phyloP scores from a whole-genome alignment of 83 land plant species.

The Picea abies region DNA sequence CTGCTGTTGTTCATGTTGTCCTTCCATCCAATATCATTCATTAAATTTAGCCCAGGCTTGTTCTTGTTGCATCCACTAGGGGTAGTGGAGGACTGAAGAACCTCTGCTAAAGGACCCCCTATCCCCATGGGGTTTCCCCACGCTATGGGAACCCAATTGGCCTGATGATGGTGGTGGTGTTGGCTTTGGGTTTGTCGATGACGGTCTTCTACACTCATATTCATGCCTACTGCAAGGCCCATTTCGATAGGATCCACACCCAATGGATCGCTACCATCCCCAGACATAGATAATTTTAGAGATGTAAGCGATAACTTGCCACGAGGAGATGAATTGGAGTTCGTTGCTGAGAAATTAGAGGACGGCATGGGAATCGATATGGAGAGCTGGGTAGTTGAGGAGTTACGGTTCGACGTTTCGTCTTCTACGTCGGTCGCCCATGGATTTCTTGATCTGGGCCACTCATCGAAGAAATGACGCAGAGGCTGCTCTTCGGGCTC shows the following conservation, averaged over 20 bases:
- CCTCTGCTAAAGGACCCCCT: conserved; percentile 9
- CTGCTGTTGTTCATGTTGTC: not conserved
- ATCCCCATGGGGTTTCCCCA: conserved; percentile 14
- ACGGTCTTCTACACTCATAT: not conserved
- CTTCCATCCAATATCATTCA: not conserved
- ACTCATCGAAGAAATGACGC: conserved; percentile 70
- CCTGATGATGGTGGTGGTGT: not conserved
- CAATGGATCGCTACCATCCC: not conserved
- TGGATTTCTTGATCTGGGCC: conserved; percentile 59
- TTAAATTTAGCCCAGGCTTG: conserved; percentile 8
- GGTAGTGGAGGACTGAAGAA: conserved; percentile 10
- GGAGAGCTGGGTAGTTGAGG: conserved; percentile 66
- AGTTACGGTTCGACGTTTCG: conserved; percentile 35
- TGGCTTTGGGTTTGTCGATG: no score
- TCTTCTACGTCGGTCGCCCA: conserved; percentile 52
- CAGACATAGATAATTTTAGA: conserved; percentile 4
- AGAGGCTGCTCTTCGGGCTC: conserved; percentile 36
- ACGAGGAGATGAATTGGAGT: conserved; percentile 37
- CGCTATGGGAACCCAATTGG: not conserved
- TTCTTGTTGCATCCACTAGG: conserved; percentile 1
- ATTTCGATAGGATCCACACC: not conserved
- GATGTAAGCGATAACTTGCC: conserved; percentile 13
- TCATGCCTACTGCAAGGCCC: conserved; percentile 11
- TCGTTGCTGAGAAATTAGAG: conserved; percentile 46
- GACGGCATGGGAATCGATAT: conserved; percentile 62